These are phyloP conservation scores for Circinella minor DNA, from an alignment of 371 early-diverging fungal genomes.

Conservation along the genomic window DNA sequence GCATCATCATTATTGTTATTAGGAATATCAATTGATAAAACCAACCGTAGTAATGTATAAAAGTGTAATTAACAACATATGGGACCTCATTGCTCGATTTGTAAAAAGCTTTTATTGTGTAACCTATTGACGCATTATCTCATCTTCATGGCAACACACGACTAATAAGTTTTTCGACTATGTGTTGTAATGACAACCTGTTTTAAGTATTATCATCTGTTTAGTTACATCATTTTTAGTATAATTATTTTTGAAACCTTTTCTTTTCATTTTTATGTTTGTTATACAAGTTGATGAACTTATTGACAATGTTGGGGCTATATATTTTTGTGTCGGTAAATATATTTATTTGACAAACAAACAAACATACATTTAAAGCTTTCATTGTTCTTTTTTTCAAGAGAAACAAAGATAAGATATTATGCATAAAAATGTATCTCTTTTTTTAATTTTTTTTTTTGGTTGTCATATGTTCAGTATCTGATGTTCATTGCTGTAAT, in stretches of 20 bases:
- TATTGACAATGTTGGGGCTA: too few relatives aligned
- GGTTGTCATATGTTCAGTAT: not conserved
- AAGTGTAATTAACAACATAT: not conserved
- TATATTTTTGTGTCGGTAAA: not conserved
- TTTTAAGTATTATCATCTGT: constrained; percentile 11
- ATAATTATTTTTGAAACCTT: not conserved
- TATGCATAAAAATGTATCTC: not conserved
- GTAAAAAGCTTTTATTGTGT: not conserved
- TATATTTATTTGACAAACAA: not conserved
- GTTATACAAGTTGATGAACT: too few relatives aligned
- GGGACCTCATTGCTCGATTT: constrained; percentile 1
- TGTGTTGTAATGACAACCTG: constrained; percentile 7
- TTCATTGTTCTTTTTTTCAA: not conserved
- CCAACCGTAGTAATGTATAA: too few relatives aligned
- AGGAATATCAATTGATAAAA: not conserved
- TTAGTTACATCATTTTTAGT: not conserved
- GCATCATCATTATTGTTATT: not conserved
- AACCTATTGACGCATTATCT: constrained; percentile 2
- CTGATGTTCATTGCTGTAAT: not conserved
- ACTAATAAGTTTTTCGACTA: not conserved
- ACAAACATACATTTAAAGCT: not conserved
- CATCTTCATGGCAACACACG: not conserved
- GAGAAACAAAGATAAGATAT: too few relatives aligned
- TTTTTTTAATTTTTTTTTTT: not conserved
- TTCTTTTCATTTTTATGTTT: not conserved